Conservation (phyloP, 305 asterid genomes). For the Coffea humblotiana region DNA sequence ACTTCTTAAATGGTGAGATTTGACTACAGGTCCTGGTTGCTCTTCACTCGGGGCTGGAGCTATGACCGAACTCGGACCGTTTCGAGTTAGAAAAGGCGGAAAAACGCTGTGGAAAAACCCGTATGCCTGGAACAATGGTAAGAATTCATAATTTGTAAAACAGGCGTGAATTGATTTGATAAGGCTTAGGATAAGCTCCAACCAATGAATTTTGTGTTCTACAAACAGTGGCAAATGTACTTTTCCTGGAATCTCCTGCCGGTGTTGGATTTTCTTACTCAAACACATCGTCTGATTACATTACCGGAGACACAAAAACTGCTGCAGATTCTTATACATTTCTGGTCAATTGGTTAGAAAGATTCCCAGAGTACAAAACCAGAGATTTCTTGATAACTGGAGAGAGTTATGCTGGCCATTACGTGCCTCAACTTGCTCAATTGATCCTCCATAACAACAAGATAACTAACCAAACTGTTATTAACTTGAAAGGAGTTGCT, state of each 20-base stretch:
- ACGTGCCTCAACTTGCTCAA: slow-evolving; percentile 63
- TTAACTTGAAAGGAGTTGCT: slow-evolving; percentile 14
- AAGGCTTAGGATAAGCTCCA: neutral
- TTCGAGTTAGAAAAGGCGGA: slow-evolving; percentile 45
- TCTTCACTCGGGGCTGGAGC: slow-evolving; percentile 51
- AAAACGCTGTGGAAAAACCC: slow-evolving; percentile 46
- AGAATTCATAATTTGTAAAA: neutral
- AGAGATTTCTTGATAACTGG: slow-evolving; percentile 56
- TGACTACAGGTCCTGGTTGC: slow-evolving; percentile 45
- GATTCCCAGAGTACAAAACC: slow-evolving; percentile 63
- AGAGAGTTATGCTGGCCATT: slow-evolving; percentile 67
- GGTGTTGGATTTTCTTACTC: slow-evolving; percentile 80
- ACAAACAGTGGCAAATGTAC: slow-evolving; percentile 54
- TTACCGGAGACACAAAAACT: slow-evolving; percentile 44
- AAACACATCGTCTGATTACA: slow-evolving; percentile 49
- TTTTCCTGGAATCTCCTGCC: slow-evolving; percentile 72
- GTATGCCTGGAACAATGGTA: slow-evolving; percentile 57
- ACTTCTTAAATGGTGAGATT: neutral
- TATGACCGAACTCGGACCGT: slow-evolving; percentile 47
- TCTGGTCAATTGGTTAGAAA: slow-evolving; percentile 39
- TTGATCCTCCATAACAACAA: slow-evolving; percentile 50
- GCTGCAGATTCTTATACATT: slow-evolving; percentile 43
- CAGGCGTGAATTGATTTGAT: neutral
- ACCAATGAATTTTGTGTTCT: neutral
- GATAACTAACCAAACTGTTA: slow-evolving; percentile 38